Evolutionary conservation across 2,329 filamentous ascomycete species (phyloP).

Genomic region (Colletotrichum chlorophyti): DNA sequence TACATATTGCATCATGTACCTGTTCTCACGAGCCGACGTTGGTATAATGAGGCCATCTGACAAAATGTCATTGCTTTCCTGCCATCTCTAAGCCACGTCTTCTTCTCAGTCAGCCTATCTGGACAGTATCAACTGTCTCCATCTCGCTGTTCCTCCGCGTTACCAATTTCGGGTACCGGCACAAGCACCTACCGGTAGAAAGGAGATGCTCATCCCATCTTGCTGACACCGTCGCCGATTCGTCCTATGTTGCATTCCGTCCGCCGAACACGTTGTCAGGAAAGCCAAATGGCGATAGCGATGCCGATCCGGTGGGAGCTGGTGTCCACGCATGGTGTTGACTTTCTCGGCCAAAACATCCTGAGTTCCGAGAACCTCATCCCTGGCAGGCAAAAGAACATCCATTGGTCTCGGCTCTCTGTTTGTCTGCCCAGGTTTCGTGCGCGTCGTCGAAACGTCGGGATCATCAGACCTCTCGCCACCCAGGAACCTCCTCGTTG

Average conservation of each 20-base stretch:
- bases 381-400: background rate
- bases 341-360: conserved; percentile 4
- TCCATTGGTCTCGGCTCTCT: conserved; percentile 4
- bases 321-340: too few species aligned
- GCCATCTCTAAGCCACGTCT: background rate
- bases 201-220: background rate
- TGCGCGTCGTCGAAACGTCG: conserved; percentile 24
- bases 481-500: background rate
- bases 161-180: too few species aligned
- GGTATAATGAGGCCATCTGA: conserved; percentile 5
- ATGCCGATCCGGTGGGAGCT: too few species aligned
- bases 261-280: background rate
- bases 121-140: too few species aligned
- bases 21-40: background rate
- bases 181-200: too few species aligned
- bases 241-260: conserved; percentile 5
- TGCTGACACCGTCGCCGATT: background rate
- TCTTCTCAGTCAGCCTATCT: too few species aligned
- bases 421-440: conserved; percentile 19
- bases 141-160: too few species aligned
- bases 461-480: background rate
- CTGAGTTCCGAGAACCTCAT: background rate
- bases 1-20: conserved; percentile 3
- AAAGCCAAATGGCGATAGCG: conserved; percentile 10
- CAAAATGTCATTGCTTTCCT: conserved; percentile 11